Percentiles rank a stretch among this genome's conserved stretches.
Conservation (phyloP, 257 asterid species). For the Fraxinus excelsior region DNA sequence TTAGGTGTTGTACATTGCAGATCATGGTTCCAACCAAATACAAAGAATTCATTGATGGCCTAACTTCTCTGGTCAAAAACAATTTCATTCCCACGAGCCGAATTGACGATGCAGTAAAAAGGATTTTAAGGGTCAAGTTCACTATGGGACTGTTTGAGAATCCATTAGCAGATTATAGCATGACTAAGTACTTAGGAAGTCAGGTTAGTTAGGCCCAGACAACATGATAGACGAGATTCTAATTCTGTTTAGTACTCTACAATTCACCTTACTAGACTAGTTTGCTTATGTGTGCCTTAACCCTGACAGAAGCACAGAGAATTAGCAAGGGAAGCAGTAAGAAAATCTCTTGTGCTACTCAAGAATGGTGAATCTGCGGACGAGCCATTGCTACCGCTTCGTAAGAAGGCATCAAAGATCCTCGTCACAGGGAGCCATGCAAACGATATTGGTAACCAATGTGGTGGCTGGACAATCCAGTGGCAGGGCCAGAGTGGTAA, state of each 20-base stretch:
- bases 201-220: constrained; percentile 10
- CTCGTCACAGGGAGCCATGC: constrained; percentile 51
- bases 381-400: constrained; percentile 43
- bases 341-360: constrained; percentile 48
- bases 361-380: constrained; percentile 41
- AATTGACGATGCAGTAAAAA: constrained; percentile 45
- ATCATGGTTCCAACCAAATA: constrained; percentile 38
- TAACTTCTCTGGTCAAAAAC: constrained; percentile 29
- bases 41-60: constrained; percentile 39
- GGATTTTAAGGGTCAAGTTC: constrained; percentile 45
- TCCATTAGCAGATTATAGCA: constrained; percentile 42
- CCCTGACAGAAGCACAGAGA: constrained; percentile 36
- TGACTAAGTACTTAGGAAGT: constrained; percentile 33
- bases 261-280: background rate
- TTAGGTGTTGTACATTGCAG: constrained; percentile 12
- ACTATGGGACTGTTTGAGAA: constrained; percentile 41
- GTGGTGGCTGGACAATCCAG: constrained; percentile 57
- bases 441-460: constrained; percentile 45
- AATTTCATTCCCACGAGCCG: constrained; percentile 35
- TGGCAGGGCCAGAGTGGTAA: constrained; percentile 49
- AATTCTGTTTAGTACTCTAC: background rate
- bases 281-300: background rate
- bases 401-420: constrained; percentile 36
- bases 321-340: constrained; percentile 51
- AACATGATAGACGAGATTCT: background rate